phyloP scores from a whole-genome alignment of 495 filamentous ascomycete genomes.

The Penicillium maclennaniae region DNA sequence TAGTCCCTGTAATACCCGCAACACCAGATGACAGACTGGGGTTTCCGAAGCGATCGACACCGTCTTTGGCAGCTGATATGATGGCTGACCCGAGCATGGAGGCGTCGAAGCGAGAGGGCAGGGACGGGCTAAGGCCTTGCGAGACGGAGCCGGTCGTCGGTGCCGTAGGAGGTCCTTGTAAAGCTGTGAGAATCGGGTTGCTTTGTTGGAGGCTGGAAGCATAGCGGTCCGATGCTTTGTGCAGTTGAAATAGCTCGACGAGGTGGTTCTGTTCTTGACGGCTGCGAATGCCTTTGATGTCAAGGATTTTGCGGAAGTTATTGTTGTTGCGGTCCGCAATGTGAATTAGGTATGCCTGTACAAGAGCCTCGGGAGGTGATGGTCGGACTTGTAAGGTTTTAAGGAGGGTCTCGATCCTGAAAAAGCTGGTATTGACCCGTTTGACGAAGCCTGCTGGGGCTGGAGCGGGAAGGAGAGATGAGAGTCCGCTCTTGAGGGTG shows the following conservation, averaged over 20 bases:
- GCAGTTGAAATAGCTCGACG: constrained; percentile 83
- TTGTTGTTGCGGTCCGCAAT: constrained; percentile 85
- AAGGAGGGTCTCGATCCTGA: constrained; percentile 84
- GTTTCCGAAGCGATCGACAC: constrained; percentile 80
- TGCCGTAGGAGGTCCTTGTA: constrained; percentile 38
- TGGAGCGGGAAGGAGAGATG: constrained; percentile 39
- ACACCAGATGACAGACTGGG: constrained; percentile 39
- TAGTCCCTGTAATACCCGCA: constrained; percentile 17
- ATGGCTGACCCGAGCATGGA: constrained; percentile 63
- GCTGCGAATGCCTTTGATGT: constrained; percentile 79
- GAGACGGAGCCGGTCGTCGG: constrained; percentile 38
- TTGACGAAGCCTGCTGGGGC: constrained; percentile 71
- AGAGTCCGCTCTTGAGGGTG: constrained; percentile 77
- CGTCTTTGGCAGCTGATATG: constrained; percentile 84
- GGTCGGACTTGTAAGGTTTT: constrained; percentile 96
- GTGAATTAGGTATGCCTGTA: constrained; percentile 94
- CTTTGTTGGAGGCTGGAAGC: constrained; percentile 40
- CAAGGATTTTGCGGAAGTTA: constrained; percentile 96
- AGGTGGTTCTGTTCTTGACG: constrained; percentile 78
- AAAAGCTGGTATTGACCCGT: constrained; percentile 79
- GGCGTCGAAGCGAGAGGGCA: constrained; percentile 67
- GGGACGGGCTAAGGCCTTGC: constrained; percentile 40
- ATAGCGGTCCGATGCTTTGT: constrained; percentile 60
- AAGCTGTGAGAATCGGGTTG: constrained; percentile 39
- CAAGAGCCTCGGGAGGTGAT: constrained; percentile 85